Evolutionary conservation across 345 rosid genomes (phyloP).

Genomic region (Limnanthes douglasii): DNA sequence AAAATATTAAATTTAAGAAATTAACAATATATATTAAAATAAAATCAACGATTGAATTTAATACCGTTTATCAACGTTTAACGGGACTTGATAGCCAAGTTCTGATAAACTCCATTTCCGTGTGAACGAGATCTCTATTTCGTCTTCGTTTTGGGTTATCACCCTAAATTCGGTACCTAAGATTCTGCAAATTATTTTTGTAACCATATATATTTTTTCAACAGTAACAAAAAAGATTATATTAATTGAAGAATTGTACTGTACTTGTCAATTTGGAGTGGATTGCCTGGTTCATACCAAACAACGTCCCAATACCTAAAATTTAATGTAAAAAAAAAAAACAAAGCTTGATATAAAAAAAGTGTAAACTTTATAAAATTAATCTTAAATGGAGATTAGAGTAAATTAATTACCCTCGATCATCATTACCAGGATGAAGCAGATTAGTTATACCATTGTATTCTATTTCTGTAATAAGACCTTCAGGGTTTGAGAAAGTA

Average conservation of each 20-base stretch:
- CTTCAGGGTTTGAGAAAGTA: conserved; percentile 43
- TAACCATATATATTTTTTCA: conserved; percentile 1
- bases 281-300: conserved; percentile 35
- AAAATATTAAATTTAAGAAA: neutral
- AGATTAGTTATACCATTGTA: conserved; percentile 49
- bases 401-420: conserved; percentile 38
- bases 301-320: conserved; percentile 86
- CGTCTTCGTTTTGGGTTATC: conserved; percentile 25
- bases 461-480: conserved; percentile 39
- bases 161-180: conserved; percentile 20
- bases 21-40: neutral
- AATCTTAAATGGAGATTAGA: neutral
- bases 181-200: conserved; percentile 23
- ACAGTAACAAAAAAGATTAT: neutral
- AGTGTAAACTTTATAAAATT: neutral
- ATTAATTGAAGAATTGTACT: neutral
- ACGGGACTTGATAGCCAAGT: conserved; percentile 21
- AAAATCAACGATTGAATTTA: neutral
- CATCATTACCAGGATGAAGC: conserved; percentile 18
- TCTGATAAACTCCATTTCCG: conserved; percentile 28
- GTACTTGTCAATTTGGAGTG: conserved; percentile 19
- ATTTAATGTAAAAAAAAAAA: too few relatives aligned
- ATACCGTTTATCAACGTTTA: conserved; percentile 73
- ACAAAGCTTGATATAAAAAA: neutral
- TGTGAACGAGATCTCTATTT: conserved; percentile 54